Percentiles rank a stretch among this genome's conserved stretches.
Conservation (phyloP, 2,329 filamentous ascomycete species). For the Scedosporium boydii region DNA sequence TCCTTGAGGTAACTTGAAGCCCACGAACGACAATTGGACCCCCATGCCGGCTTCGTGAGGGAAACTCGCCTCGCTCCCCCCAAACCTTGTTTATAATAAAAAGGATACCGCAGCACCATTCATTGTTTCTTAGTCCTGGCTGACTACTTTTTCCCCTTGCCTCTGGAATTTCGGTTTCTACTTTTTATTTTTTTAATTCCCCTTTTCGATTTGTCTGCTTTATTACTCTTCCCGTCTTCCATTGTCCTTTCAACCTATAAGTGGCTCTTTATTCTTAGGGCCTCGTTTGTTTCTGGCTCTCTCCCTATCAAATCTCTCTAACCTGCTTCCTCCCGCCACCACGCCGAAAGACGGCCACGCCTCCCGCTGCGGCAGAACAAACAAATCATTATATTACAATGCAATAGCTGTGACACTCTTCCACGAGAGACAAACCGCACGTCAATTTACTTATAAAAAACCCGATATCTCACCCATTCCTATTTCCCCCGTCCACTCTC, state of each 20-base stretch:
- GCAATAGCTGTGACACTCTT: background rate
- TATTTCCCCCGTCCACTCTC: background rate
- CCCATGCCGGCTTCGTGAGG: background rate
- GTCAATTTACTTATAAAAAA: background rate
- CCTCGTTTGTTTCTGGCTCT: too few relatives aligned
- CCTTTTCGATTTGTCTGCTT: background rate
- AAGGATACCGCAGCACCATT: background rate
- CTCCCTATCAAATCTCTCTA: too few relatives aligned
- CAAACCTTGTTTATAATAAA: conserved; percentile 1
- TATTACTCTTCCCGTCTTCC: background rate
- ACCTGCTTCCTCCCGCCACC: too few relatives aligned
- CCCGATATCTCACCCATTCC: background rate
- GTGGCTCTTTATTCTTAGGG: too few relatives aligned
- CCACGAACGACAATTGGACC: background rate
- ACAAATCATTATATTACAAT: too few relatives aligned
- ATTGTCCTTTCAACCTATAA: too few relatives aligned
- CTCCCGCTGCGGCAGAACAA: too few relatives aligned
- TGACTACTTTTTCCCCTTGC: background rate
- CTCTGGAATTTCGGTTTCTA: background rate
- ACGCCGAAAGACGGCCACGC: too few relatives aligned
- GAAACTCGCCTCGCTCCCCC: background rate
- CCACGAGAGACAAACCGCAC: background rate
- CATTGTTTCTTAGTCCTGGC: background rate
- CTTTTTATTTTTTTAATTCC: background rate
- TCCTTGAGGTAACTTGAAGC: background rate